These are phyloP conservation scores for Acanthamoeba comandoni DNA, from an alignment of 208 protist genomes.

Conservation along the genomic window DNA sequence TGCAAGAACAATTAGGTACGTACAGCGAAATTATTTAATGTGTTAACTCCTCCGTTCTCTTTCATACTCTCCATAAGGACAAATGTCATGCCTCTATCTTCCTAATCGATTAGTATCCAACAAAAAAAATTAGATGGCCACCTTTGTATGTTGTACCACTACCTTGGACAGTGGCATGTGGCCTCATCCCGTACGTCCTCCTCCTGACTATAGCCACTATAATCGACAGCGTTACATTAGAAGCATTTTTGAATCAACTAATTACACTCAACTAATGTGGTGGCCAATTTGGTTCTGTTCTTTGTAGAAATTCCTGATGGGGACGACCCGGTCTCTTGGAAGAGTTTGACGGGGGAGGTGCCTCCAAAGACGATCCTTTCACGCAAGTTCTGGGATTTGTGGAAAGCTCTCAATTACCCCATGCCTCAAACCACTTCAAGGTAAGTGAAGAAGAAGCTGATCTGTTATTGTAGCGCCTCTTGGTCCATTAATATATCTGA, in stretches of 20 bases:
- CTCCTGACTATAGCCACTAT: no score
- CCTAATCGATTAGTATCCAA: no score
- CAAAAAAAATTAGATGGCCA: conserved; percentile 26
- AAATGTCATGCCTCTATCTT: not conserved
- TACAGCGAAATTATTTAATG: not conserved
- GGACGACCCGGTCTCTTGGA: conserved; percentile 33
- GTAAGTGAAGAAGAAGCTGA: not conserved
- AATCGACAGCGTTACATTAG: no score
- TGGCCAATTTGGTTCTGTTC: no score
- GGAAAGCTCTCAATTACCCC: not conserved
- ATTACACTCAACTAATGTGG: no score
- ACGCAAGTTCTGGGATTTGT: conserved; percentile 30
- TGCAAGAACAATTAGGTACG: conserved; percentile 28
- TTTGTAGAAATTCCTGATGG: conserved; percentile 22
- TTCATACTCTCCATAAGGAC: not conserved
- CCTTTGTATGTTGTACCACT: conserved; percentile 36
- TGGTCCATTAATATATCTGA: no score
- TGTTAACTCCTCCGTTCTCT: not conserved
- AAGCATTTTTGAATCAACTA: no score
- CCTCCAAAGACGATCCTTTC: conserved; percentile 18
- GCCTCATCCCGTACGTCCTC: conserved; percentile 16
- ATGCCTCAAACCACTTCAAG: conserved; percentile 1
- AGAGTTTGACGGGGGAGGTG: conserved; percentile 49
- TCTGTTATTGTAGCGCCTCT: no score
- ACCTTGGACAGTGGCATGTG: conserved; percentile 54